Evolutionary conservation across 148 eudicot genomes (phyloP), one percentile per base, ranked within the genome.

Genomic region (Spergularia marina): DNA sequence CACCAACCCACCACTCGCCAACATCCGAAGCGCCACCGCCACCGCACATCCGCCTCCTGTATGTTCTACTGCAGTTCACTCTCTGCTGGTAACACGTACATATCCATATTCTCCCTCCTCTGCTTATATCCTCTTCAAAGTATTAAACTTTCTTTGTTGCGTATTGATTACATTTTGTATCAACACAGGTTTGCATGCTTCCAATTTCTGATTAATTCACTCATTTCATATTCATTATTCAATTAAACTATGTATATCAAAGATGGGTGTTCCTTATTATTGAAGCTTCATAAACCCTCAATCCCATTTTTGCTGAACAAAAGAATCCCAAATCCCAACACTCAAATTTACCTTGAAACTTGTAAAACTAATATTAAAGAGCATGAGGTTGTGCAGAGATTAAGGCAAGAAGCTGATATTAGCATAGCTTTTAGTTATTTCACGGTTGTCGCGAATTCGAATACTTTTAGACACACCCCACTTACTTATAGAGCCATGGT

Each of bases 281-380:
- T 89, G 47, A 93, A 86, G 85, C 76, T 87, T 61, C 85, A 74
- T 34, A 93, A 87, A 81, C 89, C 88, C 39, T 81, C 86, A 66
- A 82, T 89, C 58, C 96, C 98, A 61, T 93, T 91, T 81, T 77
- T 93, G 12, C 86, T 91, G 74, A 91, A 85, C 80, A 78, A 88
- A 76, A 81, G 8, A 72, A 86, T 61, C 81, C 86, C 88, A 72
- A 61, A 70, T 70, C 73, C 80, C 12, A 68, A 84, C 61, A 21
- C 67, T 12, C 23, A 25, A 15, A 73, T 57, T 15, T 59, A 76
- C 15, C 74, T 76, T 53, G 77, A 83, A 76, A 69, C 74, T 12
- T 76, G 41, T 30, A 34, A 63, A 23, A 62, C 41, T 52, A 44
- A 67, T 41, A 58, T 91, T 21, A 67, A 75, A 63, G 98, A 93